Percentiles rank a stretch among this genome's conserved stretches.
These are phyloP conservation scores for Kentomonas sorsogonicus DNA, from an alignment of 208 protist species.

Conservation along the genomic window DNA sequence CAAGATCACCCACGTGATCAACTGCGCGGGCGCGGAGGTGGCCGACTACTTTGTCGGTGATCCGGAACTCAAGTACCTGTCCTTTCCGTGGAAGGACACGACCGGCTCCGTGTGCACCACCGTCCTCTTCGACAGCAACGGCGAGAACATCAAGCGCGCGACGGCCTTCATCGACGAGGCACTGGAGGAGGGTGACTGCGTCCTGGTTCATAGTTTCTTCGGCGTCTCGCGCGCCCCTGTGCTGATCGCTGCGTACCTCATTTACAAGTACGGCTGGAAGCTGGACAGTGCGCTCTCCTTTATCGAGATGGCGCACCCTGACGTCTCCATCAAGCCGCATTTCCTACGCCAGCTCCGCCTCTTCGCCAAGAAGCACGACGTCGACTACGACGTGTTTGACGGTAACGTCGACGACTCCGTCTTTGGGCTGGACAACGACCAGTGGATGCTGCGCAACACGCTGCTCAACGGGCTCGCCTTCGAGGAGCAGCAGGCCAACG, in stretches of 20 bases:
- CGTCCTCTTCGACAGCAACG: slow-evolving; percentile 75
- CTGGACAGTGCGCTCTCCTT: slow-evolving; percentile 81
- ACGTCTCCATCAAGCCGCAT: slow-evolving; percentile 87
- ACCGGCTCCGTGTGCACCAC: slow-evolving; percentile 65
- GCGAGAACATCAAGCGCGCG: slow-evolving; percentile 72
- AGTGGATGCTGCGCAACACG: slow-evolving; percentile 91
- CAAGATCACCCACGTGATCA: slow-evolving; percentile 91
- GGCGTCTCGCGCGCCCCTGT: slow-evolving; percentile 79
- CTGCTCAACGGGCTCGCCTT: slow-evolving; percentile 79
- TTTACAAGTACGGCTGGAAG: slow-evolving; percentile 90
- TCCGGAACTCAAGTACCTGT: slow-evolving; percentile 78
- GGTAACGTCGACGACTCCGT: slow-evolving; percentile 66
- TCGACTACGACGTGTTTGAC: slow-evolving; percentile 83
- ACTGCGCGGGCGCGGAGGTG: slow-evolving; percentile 85
- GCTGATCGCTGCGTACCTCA: slow-evolving; percentile 85
- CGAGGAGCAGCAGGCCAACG: slow-evolving; percentile 58
- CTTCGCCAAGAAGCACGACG: slow-evolving; percentile 76
- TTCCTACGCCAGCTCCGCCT: slow-evolving; percentile 84
- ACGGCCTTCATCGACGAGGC: slow-evolving; percentile 86
- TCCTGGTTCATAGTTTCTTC: slow-evolving; percentile 84
- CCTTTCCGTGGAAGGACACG: slow-evolving; percentile 88
- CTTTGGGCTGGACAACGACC: slow-evolving; percentile 87
- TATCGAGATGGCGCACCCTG: slow-evolving; percentile 84
- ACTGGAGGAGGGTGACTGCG: slow-evolving; percentile 73
- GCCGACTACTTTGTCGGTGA: slow-evolving; percentile 74